Percentiles rank a stretch among this genome's conserved stretches.
Evolutionary conservation across 2,329 filamentous ascomycete species (phyloP).

Genomic region (Penicillium sp.): DNA sequence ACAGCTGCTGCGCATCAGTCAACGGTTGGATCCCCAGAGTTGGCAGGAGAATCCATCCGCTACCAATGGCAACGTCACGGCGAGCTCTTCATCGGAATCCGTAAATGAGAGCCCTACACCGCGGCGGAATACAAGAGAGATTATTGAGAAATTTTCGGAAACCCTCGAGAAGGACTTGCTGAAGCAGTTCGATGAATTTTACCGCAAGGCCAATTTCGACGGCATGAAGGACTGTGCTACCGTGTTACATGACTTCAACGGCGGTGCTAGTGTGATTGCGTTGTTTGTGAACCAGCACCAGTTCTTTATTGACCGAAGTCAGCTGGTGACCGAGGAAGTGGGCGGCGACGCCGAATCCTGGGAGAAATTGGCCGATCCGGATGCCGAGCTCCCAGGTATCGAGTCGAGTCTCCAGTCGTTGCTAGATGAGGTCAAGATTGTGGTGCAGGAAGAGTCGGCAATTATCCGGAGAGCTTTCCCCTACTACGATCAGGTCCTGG

Average conservation of each 20-base stretch:
- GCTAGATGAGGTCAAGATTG: conserved; percentile 89
- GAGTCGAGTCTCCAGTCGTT: conserved; percentile 90
- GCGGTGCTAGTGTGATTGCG: conserved; percentile 90
- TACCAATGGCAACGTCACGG: conserved; percentile 51
- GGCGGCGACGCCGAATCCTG: conserved; percentile 63
- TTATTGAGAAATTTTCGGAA: conserved; percentile 95
- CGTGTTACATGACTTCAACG: conserved; percentile 92
- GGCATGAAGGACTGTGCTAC: conserved; percentile 97
- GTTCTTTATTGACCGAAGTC: conserved; percentile 96
- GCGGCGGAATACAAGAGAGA: conserved; percentile 69
- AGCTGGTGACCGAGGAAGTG: conserved; percentile 85
- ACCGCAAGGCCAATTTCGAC: conserved; percentile 90
- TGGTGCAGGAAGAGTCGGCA: conserved; percentile 94
- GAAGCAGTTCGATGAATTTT: conserved; percentile 96
- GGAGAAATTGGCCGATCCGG: conserved; percentile 91
- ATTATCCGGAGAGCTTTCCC: conserved; percentile 97
- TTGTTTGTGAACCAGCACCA: conserved; percentile 98
- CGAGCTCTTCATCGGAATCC: conserved; percentile 32
- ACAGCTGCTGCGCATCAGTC: conserved; percentile 90
- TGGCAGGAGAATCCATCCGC: conserved; percentile 56
- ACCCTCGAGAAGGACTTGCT: conserved; percentile 91
- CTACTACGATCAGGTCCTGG: conserved; percentile 89
- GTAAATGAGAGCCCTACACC: conserved; percentile 44
- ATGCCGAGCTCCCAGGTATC: conserved; percentile 84
- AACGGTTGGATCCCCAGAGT: conserved; percentile 76